Evolutionary conservation across 805 yeast species (phyloP).

Genomic region (Myxozyma mucilagina): DNA sequence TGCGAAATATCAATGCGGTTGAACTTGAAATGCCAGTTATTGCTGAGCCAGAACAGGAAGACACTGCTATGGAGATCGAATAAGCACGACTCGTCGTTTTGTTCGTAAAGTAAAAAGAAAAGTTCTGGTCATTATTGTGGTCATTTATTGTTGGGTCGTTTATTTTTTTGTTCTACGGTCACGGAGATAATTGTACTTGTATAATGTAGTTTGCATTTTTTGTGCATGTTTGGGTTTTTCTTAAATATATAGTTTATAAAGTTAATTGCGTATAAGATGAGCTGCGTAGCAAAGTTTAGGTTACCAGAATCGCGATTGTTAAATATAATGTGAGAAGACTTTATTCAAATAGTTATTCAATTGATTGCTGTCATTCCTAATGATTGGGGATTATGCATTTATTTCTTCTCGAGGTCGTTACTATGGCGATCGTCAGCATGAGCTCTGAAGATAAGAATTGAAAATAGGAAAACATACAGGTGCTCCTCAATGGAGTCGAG

Average conservation of each 20-base stretch:
- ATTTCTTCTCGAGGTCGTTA: conserved; percentile 29
- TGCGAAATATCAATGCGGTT: conserved; percentile 5
- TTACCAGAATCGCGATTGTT: no score
- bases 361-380: no score
- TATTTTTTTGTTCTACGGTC: background rate
- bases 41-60: background rate
- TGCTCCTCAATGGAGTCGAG: conserved; percentile 33
- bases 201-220: background rate
- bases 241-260: background rate
- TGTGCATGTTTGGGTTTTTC: background rate
- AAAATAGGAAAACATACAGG: conserved; percentile 25
- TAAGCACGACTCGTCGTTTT: background rate
- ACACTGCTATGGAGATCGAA: conserved; percentile 2
- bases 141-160: background rate
- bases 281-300: no score
- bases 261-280: no score
- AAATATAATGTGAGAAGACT: no score
- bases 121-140: background rate
- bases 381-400: conserved; percentile 4
- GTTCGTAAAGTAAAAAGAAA: background rate
- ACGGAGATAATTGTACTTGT: background rate
- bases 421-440: conserved; percentile 4
- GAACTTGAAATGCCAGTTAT: conserved; percentile 1
- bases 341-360: no score
- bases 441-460: background rate